phyloP scores from a whole-genome alignment of 2,329 filamentous ascomycete genomes.

The Gnomoniopsis smithogilvyi region DNA sequence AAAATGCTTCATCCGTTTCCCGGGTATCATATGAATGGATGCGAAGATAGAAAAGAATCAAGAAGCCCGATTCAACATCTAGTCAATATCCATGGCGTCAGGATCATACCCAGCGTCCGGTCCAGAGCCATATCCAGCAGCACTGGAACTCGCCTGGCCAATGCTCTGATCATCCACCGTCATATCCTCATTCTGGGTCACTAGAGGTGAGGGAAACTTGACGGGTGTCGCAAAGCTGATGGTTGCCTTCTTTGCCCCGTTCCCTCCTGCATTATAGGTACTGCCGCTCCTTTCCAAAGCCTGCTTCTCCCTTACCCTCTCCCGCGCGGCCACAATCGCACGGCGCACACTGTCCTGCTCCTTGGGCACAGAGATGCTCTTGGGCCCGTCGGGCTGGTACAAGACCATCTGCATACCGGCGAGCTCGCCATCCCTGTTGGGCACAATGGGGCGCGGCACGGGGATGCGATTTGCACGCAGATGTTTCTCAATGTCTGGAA shows the following conservation, averaged over 20 bases:
- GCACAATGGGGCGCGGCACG: conserved; percentile 50
- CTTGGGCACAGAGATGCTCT: conserved; percentile 70
- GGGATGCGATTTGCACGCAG: conserved; percentile 66
- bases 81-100: conserved; percentile 68
- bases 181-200: not conserved
- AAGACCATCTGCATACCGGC: conserved; percentile 74
- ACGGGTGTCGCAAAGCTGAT: conserved; percentile 16
- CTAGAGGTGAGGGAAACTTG: not conserved
- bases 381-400: conserved; percentile 66
- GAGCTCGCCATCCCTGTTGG: conserved; percentile 51
- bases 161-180: not conserved
- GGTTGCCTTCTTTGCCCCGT: not conserved
- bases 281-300: conserved; percentile 33
- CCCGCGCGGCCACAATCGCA: conserved; percentile 77
- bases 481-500: conserved; percentile 82
- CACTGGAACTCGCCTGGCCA: not conserved
- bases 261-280: not conserved
- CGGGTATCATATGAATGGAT: conserved; percentile 19
- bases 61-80: conserved; percentile 4
- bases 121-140: not conserved
- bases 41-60: not conserved
- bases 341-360: conserved; percentile 76
- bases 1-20: conserved; percentile 14
- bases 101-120: conserved; percentile 38
- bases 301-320: conserved; percentile 61